Percentiles rank a stretch among this genome's conserved stretches.
Evolutionary conservation across 176 grass and related monocot genomes (phyloP).

Genomic region (Bothriochloa decipiens): DNA sequence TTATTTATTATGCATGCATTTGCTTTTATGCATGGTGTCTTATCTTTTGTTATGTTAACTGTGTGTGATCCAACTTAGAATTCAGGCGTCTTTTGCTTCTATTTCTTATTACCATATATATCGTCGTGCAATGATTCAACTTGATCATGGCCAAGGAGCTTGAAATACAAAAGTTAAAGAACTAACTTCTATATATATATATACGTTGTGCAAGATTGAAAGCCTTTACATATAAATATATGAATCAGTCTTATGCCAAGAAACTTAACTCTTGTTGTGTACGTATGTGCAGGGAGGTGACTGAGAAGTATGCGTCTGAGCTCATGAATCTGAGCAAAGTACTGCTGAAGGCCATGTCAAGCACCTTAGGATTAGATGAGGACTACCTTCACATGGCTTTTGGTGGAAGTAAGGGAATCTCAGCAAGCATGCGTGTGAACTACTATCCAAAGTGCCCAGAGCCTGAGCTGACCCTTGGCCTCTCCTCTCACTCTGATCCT

Average conservation of each 20-base stretch:
- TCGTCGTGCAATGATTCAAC: no score
- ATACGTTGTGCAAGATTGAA: no score
- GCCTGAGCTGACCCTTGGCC: conserved; percentile 69
- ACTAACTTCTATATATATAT: no score
- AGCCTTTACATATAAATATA: neutral
- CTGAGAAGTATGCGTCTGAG: conserved; percentile 59
- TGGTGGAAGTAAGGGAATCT: conserved; percentile 50
- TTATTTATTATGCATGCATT: no score
- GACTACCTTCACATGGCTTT: conserved; percentile 48
- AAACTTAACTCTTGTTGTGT: neutral
- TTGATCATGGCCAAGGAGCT: no score
- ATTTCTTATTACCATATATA: neutral
- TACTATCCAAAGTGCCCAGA: conserved; percentile 78
- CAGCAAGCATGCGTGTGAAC: conserved; percentile 54
- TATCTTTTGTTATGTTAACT: no score
- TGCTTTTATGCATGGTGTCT: no score
- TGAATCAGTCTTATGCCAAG: neutral
- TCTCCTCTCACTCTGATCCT: conserved; percentile 75
- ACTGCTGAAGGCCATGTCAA: conserved; percentile 61
- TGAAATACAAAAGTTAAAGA: no score
- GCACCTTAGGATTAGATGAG: conserved; percentile 54
- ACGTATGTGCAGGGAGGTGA: conserved; percentile 47
- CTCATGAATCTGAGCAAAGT: conserved; percentile 44
- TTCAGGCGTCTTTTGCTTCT: neutral
- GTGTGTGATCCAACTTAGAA: neutral